Conservation (phyloP, 1,284 basidiomycete genomes). For the Ganoderma sinense region DNA sequence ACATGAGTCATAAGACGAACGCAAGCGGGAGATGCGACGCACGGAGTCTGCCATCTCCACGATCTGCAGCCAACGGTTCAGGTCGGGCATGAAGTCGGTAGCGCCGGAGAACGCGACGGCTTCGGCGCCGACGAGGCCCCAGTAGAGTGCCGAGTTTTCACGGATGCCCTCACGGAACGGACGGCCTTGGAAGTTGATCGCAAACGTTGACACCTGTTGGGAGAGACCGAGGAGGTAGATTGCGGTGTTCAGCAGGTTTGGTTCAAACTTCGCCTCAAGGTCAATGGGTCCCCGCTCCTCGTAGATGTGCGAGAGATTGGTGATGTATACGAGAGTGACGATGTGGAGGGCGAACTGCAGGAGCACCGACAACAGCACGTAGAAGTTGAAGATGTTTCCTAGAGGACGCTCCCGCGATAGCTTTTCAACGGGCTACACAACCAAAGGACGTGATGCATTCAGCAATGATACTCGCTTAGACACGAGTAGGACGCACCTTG, state of each 20-base stretch:
- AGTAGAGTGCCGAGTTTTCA: slow-evolving; percentile 92
- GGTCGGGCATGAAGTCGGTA: slow-evolving; percentile 93
- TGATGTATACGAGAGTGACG: slow-evolving; percentile 89
- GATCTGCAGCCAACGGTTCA: slow-evolving; percentile 97
- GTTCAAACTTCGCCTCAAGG: slow-evolving; percentile 94
- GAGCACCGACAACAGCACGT: slow-evolving; percentile 90
- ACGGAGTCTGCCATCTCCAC: slow-evolving; percentile 88
- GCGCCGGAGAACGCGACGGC: slow-evolving; percentile 93
- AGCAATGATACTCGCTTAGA: no score
- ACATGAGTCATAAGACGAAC: background rate
- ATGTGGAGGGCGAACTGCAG: slow-evolving; percentile 95
- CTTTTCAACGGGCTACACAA: slow-evolving; percentile 91
- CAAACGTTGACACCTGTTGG: slow-evolving; percentile 96
- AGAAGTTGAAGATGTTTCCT: slow-evolving; percentile 95
- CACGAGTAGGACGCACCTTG: slow-evolving; percentile 62
- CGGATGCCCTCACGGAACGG: slow-evolving; percentile 96
- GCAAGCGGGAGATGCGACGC: slow-evolving; percentile 39
- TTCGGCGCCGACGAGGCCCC: slow-evolving; percentile 87
- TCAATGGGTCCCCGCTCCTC: slow-evolving; percentile 89
- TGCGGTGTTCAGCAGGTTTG: slow-evolving; percentile 91
- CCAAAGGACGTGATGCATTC: background rate
- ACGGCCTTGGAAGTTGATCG: slow-evolving; percentile 95
- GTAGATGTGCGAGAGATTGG: slow-evolving; percentile 76
- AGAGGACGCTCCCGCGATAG: slow-evolving; percentile 90
- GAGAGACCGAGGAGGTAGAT: slow-evolving; percentile 94